Percentiles rank a stretch among this genome's conserved stretches.
Evolutionary conservation across 257 asterid genomes (phyloP).

Genomic region (Cinchona pubescens): DNA sequence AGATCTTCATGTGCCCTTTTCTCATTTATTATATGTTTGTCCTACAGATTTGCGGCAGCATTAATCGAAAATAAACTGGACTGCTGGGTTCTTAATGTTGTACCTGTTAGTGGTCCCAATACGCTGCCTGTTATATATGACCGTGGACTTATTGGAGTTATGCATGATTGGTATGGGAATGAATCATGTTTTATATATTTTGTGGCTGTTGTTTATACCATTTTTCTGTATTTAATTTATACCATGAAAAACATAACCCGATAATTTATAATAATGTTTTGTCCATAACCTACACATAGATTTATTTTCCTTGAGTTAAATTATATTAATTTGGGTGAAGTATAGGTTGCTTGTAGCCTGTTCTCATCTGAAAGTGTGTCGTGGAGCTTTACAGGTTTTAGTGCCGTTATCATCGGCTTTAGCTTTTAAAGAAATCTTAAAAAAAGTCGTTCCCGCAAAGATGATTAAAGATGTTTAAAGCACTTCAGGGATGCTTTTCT

Average conservation of each 20-base stretch:
- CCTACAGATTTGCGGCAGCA: slow-evolving; percentile 88
- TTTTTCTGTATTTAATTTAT: background rate
- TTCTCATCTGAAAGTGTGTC: background rate
- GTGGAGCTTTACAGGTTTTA: background rate
- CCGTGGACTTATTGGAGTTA: slow-evolving; percentile 92
- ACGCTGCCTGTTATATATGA: slow-evolving; percentile 90
- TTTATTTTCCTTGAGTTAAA: background rate
- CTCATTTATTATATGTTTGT: background rate
- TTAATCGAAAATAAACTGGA: slow-evolving; percentile 63
- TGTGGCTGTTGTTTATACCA: background rate
- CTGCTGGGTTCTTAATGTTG: slow-evolving; percentile 92
- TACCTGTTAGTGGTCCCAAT: slow-evolving; percentile 88
- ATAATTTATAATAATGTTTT: background rate
- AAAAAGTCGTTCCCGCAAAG: background rate
- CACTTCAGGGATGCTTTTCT: background rate
- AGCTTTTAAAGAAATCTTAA: background rate
- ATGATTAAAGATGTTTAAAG: background rate
- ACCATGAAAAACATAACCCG: background rate
- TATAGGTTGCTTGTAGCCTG: too few relatives aligned
- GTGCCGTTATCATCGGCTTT: background rate
- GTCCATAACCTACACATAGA: too few relatives aligned
- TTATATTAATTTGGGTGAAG: background rate
- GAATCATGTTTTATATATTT: background rate
- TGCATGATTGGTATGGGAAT: slow-evolving; percentile 80
- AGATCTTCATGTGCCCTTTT: slow-evolving; percentile 9